Evolutionary conservation across 805 yeast genomes (phyloP), one percentile per base, ranked within the genome.

Genomic region (Saturnispora gosingensis): DNA sequence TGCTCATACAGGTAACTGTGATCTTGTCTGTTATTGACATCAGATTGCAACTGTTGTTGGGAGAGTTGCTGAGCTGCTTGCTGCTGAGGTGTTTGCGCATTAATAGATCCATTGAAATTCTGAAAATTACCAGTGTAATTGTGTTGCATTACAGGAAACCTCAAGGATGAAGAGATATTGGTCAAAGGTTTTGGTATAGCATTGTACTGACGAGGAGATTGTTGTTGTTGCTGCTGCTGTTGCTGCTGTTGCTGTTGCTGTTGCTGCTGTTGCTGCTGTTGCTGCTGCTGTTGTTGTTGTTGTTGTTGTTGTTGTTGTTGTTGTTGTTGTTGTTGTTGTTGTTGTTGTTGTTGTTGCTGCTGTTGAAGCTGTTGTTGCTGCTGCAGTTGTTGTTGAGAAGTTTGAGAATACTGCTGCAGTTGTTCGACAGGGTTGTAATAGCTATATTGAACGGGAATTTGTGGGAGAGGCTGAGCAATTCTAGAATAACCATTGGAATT

Each of bases 391-490:
- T 40, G 30, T 32, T 48, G 50, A 9, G 20, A n/a, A 25, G 3
- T 25, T 15, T 43, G 46, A 13, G 34, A 43, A 30, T 11, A 13
- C 36, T 52, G 54, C 10, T 48, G 47, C 16, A 44, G 45, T 13
- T 43, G 44, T 25, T 54, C 49, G 7, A 28, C 24, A 16, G 47
- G 32, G 15, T n/a, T 45, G 18, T 30, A 45, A 30, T 45, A 45
- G 25, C 40, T 16, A 18, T 38, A 47, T 22, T 51, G 45, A 18
- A 39, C 36, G 24, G 56, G 48, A 22, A 45, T 30, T 36, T 51
- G 55, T 24, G 47, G 56, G 35, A 53, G 38, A 36, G 53, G 57
- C 30, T 54, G 57, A 22, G 54, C 25, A n/a, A 48, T 45, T 44
- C 47, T 52, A n/a, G 53, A 53, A 35, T 44, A 54, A 45, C 47